Evolutionary conservation across 352 stramenopile species (phyloP), one percentile per base, ranked within the genome.

Genomic region (Phytopythium helicoides): DNA sequence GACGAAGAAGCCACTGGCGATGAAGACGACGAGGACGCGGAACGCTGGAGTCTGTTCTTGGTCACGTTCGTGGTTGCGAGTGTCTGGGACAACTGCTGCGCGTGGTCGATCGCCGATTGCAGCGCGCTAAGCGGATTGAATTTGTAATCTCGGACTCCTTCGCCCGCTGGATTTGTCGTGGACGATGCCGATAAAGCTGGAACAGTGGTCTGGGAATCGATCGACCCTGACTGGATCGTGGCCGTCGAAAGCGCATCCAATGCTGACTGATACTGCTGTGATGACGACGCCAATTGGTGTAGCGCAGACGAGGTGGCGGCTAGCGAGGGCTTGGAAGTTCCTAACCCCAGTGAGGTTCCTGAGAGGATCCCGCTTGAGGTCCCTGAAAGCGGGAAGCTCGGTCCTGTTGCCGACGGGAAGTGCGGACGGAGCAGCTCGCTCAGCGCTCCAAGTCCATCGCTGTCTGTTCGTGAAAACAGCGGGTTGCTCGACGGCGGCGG

Each of bases 81-180:
- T 33, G 31, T 44, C 47, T 53, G 50, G 8, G 62, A 62, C 9
- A 56, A 52, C 23, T 69, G 64, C 31, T 66, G 58, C 34, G 71
- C 71, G 46, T 70, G 66, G 37, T 77, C 66, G 54, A 82, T 85
- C 14, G 68, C 71, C 28, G 68, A 81, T 46, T 91, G 80, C 22
- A 87, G 62, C 25, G 77, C 77, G 38, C 66, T 68, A 33, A 91
- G 68, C 21, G 76, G 74, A 19, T 90, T 73, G 49, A 87, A 88
- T 3, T 56, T 62, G 54, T 87, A 86, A 19, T 52, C 47, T 0
- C 0, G 14, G 38, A 21, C 8, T 16, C 23, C 54, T 52, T 26
- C 25, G 41, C 23, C 58, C 49, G 15, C 60, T 18, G 23, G 53
- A 40, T 47, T 33, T 47, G 19, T 16, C 6, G 14, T 31, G n/a